Evolutionary conservation across 2,329 filamentous ascomycete species (phyloP), one percentile per base, ranked within the genome.

Genomic region (Ilyonectria destructans): DNA sequence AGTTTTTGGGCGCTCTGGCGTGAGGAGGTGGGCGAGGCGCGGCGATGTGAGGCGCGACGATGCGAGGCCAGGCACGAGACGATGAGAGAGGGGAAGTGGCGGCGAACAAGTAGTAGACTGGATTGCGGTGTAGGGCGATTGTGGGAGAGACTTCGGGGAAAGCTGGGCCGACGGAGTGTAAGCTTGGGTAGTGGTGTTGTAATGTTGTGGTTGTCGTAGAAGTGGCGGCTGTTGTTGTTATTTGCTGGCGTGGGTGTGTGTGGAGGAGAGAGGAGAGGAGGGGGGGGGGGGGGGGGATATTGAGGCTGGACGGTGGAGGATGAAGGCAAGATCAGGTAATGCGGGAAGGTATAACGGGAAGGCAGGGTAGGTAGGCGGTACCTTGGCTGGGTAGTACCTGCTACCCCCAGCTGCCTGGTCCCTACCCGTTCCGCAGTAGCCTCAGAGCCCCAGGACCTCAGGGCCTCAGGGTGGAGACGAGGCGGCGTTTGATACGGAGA

Each of bases 261-360:
- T 74, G 69, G 59, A 58, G 69, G 55, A 56, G 46, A 37, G 45
- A 67, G 35, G 51, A 64, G 65, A 67, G 62, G 59, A 49, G 65
- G 55, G 65, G 57, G 58, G 58, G 23, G 45, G 58, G 40, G 48
- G 37, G 52, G 51, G 62, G 56, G 62, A 51, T 68, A 52, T 58
- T 64, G 65, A 63, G 56, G 63, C 71, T 64, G 67, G 62, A 69
- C 65, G 58, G 55, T 43, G 57, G 63, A 49, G 68, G 63, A 70
- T 66, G 51, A 67, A 62, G 65, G 73, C 69, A 67, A 67, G 69
- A 65, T 69, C 58, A 59, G 62, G 67, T 62, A 68, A 55, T 57
- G 63, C 63, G 58, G 46, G 29, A 62, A 66, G 58, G 58, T 65
- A 58, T 54, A 48, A 62, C 52, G 37, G 51, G 35, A 37, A 43